These are phyloP conservation scores for Yamadazyma jaroonii DNA, from an alignment of 1,139 yeast genomes.

Conservation along the genomic window DNA sequence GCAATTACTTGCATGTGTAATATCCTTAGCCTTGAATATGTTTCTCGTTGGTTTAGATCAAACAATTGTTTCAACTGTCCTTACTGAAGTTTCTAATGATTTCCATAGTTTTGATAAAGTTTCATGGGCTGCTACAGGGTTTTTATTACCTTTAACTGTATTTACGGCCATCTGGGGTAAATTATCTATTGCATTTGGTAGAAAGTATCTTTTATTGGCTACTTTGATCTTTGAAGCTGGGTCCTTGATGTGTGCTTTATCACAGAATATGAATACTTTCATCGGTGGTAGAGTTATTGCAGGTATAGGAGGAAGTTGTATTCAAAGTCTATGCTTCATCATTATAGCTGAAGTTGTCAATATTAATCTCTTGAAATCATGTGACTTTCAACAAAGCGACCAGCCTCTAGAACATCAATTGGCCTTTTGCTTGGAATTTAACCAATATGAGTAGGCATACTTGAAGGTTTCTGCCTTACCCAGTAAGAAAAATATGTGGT, in stretches of 20 bases:
- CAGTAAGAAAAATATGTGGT: no score
- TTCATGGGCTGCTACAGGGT: slow-evolving; percentile 64
- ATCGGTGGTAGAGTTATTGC: slow-evolving; percentile 39
- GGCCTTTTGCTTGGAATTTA: no score
- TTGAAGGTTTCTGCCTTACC: no score
- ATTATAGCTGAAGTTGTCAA: slow-evolving; percentile 29
- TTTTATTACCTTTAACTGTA: slow-evolving; percentile 42
- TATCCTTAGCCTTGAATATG: slow-evolving; percentile 27
- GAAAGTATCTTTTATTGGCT: slow-evolving; percentile 39
- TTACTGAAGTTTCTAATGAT: slow-evolving; percentile 36
- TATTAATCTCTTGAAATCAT: slow-evolving; percentile 23
- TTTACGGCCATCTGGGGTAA: slow-evolving; percentile 40
- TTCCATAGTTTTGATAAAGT: slow-evolving; percentile 48
- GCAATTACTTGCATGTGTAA: slow-evolving; percentile 24
- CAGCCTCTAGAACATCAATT: no score
- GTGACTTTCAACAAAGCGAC: no score
- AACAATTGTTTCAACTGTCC: slow-evolving; percentile 37
- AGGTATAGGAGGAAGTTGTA: slow-evolving; percentile 36
- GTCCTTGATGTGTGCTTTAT: slow-evolving; percentile 36
- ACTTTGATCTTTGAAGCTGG: slow-evolving; percentile 37
- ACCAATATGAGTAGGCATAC: no score
- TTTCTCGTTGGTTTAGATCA: slow-evolving; percentile 41
- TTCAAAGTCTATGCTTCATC: slow-evolving; percentile 25
- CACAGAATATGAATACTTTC: slow-evolving; percentile 31
- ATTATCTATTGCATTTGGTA: slow-evolving; percentile 45